A percentile compares a stretch with the other conserved stretches of the same genome.
phyloP scores from a whole-genome alignment of 352 stramenopile species.

The Phytopythium boreale region DNA sequence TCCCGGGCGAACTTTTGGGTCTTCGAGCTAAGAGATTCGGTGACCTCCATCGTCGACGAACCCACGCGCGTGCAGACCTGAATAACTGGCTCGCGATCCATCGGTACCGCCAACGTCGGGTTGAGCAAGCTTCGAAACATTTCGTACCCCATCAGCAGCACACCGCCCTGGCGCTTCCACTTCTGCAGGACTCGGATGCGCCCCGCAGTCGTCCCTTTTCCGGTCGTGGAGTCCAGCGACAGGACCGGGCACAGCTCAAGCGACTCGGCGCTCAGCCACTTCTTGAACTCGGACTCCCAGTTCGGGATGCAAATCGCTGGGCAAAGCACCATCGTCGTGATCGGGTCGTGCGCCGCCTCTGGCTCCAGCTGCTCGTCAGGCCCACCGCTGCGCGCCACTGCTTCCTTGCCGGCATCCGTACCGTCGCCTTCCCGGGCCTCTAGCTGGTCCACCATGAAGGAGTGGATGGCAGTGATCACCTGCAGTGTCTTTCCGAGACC shows the following conservation, averaged over 20 bases:
- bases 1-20: constrained; percentile 52
- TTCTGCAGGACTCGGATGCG: constrained; percentile 60
- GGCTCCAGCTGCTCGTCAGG: background rate
- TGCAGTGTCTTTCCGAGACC: constrained; percentile 88
- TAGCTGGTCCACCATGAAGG: constrained; percentile 63
- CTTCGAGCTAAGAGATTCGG: constrained; percentile 37
- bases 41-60: constrained; percentile 68
- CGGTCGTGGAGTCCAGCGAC: constrained; percentile 55
- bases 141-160: constrained; percentile 88
- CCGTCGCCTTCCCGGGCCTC: constrained; percentile 5
- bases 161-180: constrained; percentile 73
- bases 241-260: constrained; percentile 54
- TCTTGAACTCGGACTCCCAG: constrained; percentile 97
- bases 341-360: constrained; percentile 9
- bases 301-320: constrained; percentile 97
- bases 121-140: constrained; percentile 87
- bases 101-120: constrained; percentile 34
- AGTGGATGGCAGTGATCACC: constrained; percentile 84
- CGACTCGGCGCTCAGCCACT: constrained; percentile 88
- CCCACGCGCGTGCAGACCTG: constrained; percentile 64
- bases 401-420: background rate
- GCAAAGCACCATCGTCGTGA: constrained; percentile 90
- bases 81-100: constrained; percentile 43
- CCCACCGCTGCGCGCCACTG: background rate
- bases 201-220: constrained; percentile 45